These are phyloP conservation scores for Annulohypoxylon moriforme DNA, from an alignment of 495 filamentous ascomycete species.

Conservation along the genomic window DNA sequence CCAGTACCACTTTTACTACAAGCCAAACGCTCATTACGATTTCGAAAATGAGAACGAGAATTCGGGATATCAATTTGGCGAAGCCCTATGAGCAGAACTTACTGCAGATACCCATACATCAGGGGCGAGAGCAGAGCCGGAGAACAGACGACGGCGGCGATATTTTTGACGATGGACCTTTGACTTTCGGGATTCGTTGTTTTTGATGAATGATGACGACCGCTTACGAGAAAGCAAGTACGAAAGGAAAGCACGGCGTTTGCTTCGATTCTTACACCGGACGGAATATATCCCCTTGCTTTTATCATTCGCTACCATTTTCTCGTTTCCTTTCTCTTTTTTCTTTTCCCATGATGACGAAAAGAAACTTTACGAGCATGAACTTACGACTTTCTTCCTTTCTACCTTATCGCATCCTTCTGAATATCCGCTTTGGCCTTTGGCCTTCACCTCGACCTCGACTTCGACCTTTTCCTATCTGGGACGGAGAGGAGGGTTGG, in stretches of 20 bases:
- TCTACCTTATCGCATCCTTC: conserved; percentile 1
- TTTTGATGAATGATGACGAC: conserved; percentile 33
- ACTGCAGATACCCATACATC: not conserved
- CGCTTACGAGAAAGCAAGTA: conserved; percentile 20
- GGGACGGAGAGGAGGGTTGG: not conserved
- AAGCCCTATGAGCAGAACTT: conserved; percentile 19
- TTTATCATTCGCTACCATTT: not conserved
- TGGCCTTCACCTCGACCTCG: not conserved
- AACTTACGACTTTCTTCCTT: conserved; percentile 25
- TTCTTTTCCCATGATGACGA: conserved; percentile 28
- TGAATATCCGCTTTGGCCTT: not conserved
- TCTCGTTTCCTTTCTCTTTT: not conserved
- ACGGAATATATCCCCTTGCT: conserved; percentile 10
- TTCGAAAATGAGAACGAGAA: conserved; percentile 11
- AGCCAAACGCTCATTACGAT: conserved; percentile 15
- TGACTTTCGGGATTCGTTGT: not conserved
- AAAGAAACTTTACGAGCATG: conserved; percentile 19
- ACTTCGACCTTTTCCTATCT: too few relatives aligned
- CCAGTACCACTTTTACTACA: conserved; percentile 42
- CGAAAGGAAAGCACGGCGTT: conserved; percentile 35
- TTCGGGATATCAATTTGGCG: conserved; percentile 20
- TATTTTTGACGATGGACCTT: too few relatives aligned
- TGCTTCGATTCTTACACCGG: conserved; percentile 11
- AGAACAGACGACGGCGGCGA: conserved; percentile 2
- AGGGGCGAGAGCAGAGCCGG: not conserved